Evolutionary conservation across 1,284 basidiomycete species (phyloP), one percentile per base, ranked within the genome.

Genomic region (Cutaneotrichosporon dermatis): DNA sequence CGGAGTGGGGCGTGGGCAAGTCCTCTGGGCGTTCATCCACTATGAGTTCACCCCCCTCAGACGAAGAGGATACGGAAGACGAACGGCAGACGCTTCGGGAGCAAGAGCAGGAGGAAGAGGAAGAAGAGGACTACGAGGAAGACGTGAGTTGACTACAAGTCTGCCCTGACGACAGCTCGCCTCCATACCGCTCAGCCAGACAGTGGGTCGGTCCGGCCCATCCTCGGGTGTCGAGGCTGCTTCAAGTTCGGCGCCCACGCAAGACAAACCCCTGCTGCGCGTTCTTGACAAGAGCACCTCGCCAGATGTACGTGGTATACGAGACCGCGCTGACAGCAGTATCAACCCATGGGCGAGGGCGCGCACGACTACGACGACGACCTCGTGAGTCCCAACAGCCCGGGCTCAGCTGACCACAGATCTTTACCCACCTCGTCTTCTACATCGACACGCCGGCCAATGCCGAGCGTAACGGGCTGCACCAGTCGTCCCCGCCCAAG

Each of bases 401-500:
- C 9, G 10, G 6, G 25, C 25, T 25, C 25, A 37, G 5, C 48
- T 50, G 33, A 50, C n/a, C 10, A 7, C 16, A 75, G 72, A 76
- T 76, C 59, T 93, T 94, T 78, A 85, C 76, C 64, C 88, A 93
- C 74, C 75, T 93, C 59, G 86, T 85, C 66, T 93, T 94, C 78
- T 96, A 95, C 76, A 80, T 96, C 42, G 92, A 95, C 75, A 85
- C 89, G 2, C 82, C 85, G 0, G 80, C 80, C 8, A 92, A 92
- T 68, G 90, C 91, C 0, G 74, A 72, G 6, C 78, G 79, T 67
- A 83, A 90, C 64, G 83, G 81, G 0, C 84, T 95, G 79, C 46
- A 66, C 3, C 76, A 83, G n/a, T 74, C 70, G 3, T 11, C 50
- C 0, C 84, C 85, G 62, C 73, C 78, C 9, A 79, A 80, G 0